Evolutionary conservation across 2,329 filamentous ascomycete genomes (phyloP), one percentile per base, ranked within the genome.

Genomic region (Trichoderma simmonsii): DNA sequence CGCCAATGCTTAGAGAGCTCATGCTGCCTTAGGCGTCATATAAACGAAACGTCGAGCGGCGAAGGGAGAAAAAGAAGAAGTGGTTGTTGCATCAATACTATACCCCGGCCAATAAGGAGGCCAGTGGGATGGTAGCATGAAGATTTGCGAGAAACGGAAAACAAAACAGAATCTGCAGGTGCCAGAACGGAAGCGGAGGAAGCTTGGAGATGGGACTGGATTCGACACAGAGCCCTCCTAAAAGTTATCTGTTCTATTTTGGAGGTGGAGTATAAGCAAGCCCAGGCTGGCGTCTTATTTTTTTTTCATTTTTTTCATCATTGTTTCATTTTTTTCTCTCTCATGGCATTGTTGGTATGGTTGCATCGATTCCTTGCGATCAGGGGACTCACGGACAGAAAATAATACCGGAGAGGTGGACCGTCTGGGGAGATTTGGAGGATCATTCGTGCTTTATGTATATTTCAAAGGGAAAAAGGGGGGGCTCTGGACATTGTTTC

Each of bases 1-100:
- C 63, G 84, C 86, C 76, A 89, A 87, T 75, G 86, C 85, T 48
- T 72, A 68, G 60, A 30, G 11, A 43, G 68, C 15, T 34, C 43
- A 57, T 39, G 6, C 24, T 7, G 8, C 11, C 36, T 54, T 70
- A 24, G 21, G 18, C 9, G n/a, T 30, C 18, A 21, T 18, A 39
- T n/a, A 28, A 28, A 26, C 34, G 57, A 57, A 57, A 26, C 15
- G 43, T 63, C 48, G 15, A 64, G 32, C 18, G 12, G 21, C 21
- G 8, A 30, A 48, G 32, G 15, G 36, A 32, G 51, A 7, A 34
- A 26, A n/a, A 39, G 15, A 54, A 39, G n/a, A 30, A 30, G 14
- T 6, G 43, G 59, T 28, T 70, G 24, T 34, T 54, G 32, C 32
- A 59, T 36, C 32, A 34, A 59, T 39, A 14, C 21, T 43, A 54